Conservation (phyloP, 805 yeast genomes). For the Yarrowia sp. region DNA sequence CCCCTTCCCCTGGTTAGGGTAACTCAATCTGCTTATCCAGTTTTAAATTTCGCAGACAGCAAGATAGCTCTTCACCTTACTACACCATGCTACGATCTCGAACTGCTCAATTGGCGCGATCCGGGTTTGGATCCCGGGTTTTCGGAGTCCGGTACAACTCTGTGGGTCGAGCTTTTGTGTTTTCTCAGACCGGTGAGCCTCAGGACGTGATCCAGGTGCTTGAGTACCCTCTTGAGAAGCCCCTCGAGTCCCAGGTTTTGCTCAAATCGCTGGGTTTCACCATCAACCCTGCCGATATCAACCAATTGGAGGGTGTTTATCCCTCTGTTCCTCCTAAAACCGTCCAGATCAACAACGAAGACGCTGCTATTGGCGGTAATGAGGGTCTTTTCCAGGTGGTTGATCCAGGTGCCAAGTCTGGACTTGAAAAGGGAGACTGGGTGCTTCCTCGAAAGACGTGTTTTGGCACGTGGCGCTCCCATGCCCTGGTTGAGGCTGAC, state of each 20-base stretch:
- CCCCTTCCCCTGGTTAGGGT: neutral
- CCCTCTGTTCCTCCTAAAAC: conserved; percentile 74
- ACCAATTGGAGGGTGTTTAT: conserved; percentile 85
- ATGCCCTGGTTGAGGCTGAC: conserved; percentile 64
- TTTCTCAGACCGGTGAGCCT: conserved; percentile 11
- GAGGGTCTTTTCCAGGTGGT: conserved; percentile 91
- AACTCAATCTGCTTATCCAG: conserved; percentile 16
- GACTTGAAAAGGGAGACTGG: conserved; percentile 78
- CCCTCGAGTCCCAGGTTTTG: conserved; percentile 54
- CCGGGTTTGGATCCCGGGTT: neutral
- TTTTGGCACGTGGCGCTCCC: conserved; percentile 94
- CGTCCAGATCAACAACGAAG: conserved; percentile 57
- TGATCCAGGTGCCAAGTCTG: conserved; percentile 61
- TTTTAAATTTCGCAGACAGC: neutral
- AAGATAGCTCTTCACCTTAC: neutral
- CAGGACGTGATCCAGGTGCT: conserved; percentile 18
- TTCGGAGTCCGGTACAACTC: conserved; percentile 27
- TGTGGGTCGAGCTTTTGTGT: conserved; percentile 24
- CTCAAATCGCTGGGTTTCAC: conserved; percentile 80
- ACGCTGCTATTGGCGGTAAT: conserved; percentile 85
- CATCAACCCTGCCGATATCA: conserved; percentile 87
- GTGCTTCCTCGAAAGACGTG: conserved; percentile 78
- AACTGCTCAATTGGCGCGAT: neutral
- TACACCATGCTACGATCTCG: conserved; percentile 7
- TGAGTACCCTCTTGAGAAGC: conserved; percentile 18